Conservation (phyloP, 2,329 filamentous ascomycete species). For the Beauveria sp. region DNA sequence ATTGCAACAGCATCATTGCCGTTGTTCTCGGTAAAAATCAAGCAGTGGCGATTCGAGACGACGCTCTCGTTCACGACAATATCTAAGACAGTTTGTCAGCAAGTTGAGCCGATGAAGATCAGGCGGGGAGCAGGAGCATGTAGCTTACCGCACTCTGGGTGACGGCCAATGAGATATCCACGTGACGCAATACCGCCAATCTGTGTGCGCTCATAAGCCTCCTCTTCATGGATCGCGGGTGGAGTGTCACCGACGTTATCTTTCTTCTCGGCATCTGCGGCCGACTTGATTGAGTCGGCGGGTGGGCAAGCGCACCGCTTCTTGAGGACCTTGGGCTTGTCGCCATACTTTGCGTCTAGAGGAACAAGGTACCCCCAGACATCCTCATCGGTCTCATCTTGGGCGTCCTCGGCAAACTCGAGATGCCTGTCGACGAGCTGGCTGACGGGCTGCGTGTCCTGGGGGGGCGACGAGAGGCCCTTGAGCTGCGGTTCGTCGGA, state of each 20-base stretch:
- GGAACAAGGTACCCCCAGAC: constrained; percentile 96
- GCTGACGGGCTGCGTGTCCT: constrained; percentile 51
- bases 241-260: constrained; percentile 31
- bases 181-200: constrained; percentile 57
- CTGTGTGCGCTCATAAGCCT: constrained; percentile 56
- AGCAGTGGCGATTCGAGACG: constrained; percentile 79
- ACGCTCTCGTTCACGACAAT: constrained; percentile 67
- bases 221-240: constrained; percentile 45
- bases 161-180: constrained; percentile 86
- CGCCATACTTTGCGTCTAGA: constrained; percentile 60
- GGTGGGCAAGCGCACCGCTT: constrained; percentile 64
- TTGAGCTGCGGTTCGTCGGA: constrained; percentile 42
- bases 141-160: constrained; percentile 81
- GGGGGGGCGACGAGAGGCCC: constrained; percentile 52
- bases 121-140: background rate
- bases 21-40: constrained; percentile 57
- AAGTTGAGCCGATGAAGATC: background rate
- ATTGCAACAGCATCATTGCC: constrained; percentile 59
- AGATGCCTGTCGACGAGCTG: constrained; percentile 71
- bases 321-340: constrained; percentile 63
- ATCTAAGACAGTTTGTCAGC: constrained; percentile 35
- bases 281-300: constrained; percentile 36
- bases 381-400: constrained; percentile 74
- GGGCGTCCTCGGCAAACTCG: constrained; percentile 70
- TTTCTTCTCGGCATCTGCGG: constrained; percentile 29